Conservation (phyloP, 1,284 basidiomycete genomes). For the Rhodofomes roseus region DNA sequence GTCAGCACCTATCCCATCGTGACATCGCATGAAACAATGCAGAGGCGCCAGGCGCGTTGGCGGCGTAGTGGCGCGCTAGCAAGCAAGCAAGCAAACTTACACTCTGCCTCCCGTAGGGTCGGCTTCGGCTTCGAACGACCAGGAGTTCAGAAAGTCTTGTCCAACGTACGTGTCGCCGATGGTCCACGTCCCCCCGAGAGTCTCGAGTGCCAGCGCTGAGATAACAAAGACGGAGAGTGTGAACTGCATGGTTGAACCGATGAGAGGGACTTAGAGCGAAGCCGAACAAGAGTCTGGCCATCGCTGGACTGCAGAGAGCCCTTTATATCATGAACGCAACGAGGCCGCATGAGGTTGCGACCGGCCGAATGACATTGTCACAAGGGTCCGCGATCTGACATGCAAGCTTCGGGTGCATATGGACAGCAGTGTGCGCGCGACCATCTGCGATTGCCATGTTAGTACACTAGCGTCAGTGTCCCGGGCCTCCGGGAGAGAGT, state of each 20-base stretch:
- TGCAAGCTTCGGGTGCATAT: slow-evolving; percentile 7
- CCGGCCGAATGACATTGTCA: slow-evolving; percentile 4
- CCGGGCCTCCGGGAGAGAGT: slow-evolving; percentile 3
- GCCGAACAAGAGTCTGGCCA: background rate
- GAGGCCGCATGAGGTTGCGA: background rate
- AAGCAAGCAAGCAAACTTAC: slow-evolving; percentile 33
- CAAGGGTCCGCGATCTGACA: slow-evolving; percentile 2
- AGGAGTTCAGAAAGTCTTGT: slow-evolving; percentile 44
- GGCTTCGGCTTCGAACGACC: slow-evolving; percentile 45
- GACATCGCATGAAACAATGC: background rate
- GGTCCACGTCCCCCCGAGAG: slow-evolving; percentile 34
- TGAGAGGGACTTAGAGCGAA: background rate
- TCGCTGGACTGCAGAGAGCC: background rate
- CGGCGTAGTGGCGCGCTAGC: background rate
- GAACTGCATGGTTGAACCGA: slow-evolving; percentile 18
- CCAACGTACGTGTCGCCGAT: slow-evolving; percentile 46
- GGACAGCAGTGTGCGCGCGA: background rate
- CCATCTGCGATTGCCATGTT: background rate
- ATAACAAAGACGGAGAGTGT: slow-evolving; percentile 16
- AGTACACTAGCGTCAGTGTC: background rate
- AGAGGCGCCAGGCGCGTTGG: background rate
- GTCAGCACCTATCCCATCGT: background rate
- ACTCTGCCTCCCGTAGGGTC: slow-evolving; percentile 65
- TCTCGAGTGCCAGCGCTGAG: slow-evolving; percentile 17
- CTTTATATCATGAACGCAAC: background rate